Evolutionary conservation across 2,329 filamentous ascomycete species (phyloP).

Genomic region (Ophiostoma novo-ulmi): DNA sequence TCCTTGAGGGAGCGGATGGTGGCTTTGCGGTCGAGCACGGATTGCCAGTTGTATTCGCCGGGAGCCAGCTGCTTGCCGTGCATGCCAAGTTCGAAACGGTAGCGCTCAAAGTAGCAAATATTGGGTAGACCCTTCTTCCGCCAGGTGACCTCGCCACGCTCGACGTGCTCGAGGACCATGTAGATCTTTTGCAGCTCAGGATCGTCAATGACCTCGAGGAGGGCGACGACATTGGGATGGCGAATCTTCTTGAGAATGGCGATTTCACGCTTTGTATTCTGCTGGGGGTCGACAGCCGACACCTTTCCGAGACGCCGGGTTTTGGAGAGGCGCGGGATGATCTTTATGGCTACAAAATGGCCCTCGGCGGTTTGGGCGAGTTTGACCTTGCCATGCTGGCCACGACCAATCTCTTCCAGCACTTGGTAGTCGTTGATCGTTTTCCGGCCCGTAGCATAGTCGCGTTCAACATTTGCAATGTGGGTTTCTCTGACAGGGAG

Average conservation of each 20-base stretch:
- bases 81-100: conserved; percentile 69
- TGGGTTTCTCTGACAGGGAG: conserved; percentile 81
- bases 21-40: conserved; percentile 55
- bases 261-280: conserved; percentile 91
- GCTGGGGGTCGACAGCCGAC: conserved; percentile 57
- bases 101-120: conserved; percentile 76
- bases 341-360: conserved; percentile 92
- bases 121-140: conserved; percentile 79
- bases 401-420: conserved; percentile 89
- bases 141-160: conserved; percentile 92
- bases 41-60: conserved; percentile 57
- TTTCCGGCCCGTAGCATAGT: conserved; percentile 85
- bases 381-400: conserved; percentile 97
- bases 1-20: conserved; percentile 54
- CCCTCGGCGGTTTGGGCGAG: conserved; percentile 70
- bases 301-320: conserved; percentile 85
- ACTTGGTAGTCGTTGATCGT: conserved; percentile 98
- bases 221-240: conserved; percentile 91
- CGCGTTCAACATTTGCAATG: conserved; percentile 84
- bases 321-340: conserved; percentile 93
- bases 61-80: conserved; percentile 53
- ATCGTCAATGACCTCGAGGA: conserved; percentile 96
- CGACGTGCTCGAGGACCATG: conserved; percentile 92
- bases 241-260: conserved; percentile 97
- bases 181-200: conserved; percentile 96